Evolutionary conservation across 208 protist species (phyloP).

Genomic region (Spongospora subterranea): DNA sequence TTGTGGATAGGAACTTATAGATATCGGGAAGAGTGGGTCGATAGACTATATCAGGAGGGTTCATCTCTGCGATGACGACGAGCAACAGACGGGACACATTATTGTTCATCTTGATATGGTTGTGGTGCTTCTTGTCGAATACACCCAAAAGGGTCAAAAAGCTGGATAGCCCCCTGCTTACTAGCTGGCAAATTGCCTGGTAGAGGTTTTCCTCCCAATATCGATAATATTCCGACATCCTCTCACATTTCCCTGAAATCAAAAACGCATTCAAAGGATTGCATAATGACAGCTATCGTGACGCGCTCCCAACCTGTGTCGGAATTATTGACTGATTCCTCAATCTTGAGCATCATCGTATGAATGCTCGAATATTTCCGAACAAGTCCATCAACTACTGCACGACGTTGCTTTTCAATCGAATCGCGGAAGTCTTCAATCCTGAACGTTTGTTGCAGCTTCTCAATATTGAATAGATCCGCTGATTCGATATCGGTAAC

Average conservation of each 20-base stretch:
- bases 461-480: conserved; percentile 63
- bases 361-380: conserved; percentile 91
- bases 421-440: conserved; percentile 88
- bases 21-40: conserved; percentile 58
- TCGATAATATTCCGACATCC: conserved; percentile 89
- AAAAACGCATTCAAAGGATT: conserved; percentile 2
- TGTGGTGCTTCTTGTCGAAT: background rate
- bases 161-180: conserved; percentile 84
- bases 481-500: conserved; percentile 69
- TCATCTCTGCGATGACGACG: conserved; percentile 29
- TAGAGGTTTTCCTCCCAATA: conserved; percentile 94
- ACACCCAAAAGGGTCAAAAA: conserved; percentile 67
- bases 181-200: conserved; percentile 87
- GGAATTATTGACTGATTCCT: conserved; percentile 70
- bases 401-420: conserved; percentile 82
- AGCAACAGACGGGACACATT: background rate
- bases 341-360: conserved; percentile 91
- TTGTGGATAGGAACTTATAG: conserved; percentile 53
- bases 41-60: conserved; percentile 63
- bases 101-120: background rate
- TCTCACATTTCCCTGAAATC: conserved; percentile 84
- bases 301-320: conserved; percentile 21
- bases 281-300: background rate
- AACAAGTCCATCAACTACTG: conserved; percentile 82
- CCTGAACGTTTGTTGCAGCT: conserved; percentile 3